A percentile compares a stretch with the other conserved stretches of the same genome.
These are phyloP conservation scores for Solanum pimpinellifolium DNA, from an alignment of 257 asterid genomes.

Conservation along the genomic window DNA sequence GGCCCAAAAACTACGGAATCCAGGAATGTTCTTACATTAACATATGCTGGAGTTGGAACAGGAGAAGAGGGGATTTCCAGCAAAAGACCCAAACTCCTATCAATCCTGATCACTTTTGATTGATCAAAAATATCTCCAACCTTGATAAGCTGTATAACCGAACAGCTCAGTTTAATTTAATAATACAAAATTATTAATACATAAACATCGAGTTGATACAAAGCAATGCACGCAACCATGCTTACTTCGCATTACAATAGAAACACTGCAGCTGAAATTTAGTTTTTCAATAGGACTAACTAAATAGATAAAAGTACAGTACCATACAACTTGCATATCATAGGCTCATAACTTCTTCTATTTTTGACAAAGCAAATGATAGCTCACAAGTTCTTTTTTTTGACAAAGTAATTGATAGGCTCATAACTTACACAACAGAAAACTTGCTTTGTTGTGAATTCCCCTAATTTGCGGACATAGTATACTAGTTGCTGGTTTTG, in stretches of 20 bases:
- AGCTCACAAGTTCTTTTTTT: background rate
- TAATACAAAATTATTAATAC: background rate
- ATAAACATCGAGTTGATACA: background rate
- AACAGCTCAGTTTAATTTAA: background rate
- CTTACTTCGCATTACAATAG: background rate
- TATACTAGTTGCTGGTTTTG: background rate
- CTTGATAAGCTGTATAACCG: constrained; percentile 61
- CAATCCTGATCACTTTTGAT: constrained; percentile 77
- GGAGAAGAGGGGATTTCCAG: constrained; percentile 74
- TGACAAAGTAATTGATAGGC: background rate
- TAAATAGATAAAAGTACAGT: background rate
- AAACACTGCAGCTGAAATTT: background rate
- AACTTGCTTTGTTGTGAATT: background rate
- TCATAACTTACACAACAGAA: background rate
- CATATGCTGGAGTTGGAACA: constrained; percentile 77
- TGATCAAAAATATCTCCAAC: constrained; percentile 78
- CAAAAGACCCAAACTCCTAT: constrained; percentile 71
- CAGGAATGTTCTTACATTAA: constrained; percentile 47
- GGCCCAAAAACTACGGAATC: background rate
- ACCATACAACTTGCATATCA: background rate
- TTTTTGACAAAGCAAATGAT: background rate
- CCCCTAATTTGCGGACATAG: background rate
- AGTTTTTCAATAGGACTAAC: background rate
- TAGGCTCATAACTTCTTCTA: background rate
- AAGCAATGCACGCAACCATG: background rate